Conservation (phyloP, 768 basidiomycete species). For the Coprinopsis strossmayeri region DNA sequence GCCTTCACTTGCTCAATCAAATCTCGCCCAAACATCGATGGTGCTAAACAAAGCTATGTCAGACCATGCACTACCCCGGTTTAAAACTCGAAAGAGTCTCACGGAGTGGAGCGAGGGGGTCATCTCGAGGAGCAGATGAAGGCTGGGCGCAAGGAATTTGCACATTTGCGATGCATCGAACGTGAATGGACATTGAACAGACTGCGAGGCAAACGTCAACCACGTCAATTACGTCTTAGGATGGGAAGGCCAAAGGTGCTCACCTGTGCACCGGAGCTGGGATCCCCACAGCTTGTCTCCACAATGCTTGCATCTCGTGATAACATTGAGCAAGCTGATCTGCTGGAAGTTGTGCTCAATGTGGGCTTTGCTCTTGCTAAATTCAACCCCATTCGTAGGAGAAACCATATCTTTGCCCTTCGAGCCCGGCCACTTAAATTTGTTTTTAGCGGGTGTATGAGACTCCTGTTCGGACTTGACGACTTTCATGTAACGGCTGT, state of each 20-base stretch:
- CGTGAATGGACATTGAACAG: constrained; percentile 83
- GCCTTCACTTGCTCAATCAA: constrained; percentile 76
- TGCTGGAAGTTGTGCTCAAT: constrained; percentile 86
- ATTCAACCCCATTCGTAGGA: constrained; percentile 21
- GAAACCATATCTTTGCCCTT: constrained; percentile 40
- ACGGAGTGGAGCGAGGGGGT: constrained; percentile 31
- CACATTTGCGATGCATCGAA: constrained; percentile 72
- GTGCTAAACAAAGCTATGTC: constrained; percentile 42
- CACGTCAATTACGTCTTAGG: too few relatives aligned
- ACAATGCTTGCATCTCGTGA: constrained; percentile 93
- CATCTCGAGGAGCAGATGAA: constrained; percentile 19
- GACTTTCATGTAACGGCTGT: constrained; percentile 29
- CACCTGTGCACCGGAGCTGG: constrained; percentile 86
- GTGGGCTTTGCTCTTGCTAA: constrained; percentile 29
- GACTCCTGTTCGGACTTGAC: constrained; percentile 41
- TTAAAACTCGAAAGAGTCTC: too few relatives aligned
- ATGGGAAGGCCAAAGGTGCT: constrained; percentile 25
- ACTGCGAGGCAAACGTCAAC: constrained; percentile 33
- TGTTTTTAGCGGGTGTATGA: constrained; percentile 46
- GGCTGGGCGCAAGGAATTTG: constrained; percentile 61
- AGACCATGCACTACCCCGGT: too few relatives aligned
- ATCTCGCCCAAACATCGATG: constrained; percentile 91
- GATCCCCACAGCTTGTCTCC: constrained; percentile 99
- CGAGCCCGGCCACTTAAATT: constrained; percentile 68
- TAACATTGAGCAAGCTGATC: constrained; percentile 78